Evolutionary conservation across 2,329 filamentous ascomycete species (phyloP).

Genomic region (Arachnopeziza araneosa): DNA sequence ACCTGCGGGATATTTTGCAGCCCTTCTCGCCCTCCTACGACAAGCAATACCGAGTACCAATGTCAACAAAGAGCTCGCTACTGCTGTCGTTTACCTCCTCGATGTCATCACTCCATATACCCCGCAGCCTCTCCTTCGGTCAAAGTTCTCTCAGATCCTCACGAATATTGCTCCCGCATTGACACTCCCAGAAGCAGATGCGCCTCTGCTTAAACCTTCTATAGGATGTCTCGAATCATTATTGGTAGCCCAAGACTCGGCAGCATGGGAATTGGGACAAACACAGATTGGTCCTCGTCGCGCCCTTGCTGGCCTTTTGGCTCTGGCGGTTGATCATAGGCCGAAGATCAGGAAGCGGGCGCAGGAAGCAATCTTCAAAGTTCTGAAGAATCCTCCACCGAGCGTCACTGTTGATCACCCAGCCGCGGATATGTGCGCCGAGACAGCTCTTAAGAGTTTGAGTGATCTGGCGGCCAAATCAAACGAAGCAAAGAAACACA

Average conservation of each 20-base stretch:
- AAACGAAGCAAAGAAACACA: constrained; percentile 60
- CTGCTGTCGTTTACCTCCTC: constrained; percentile 90
- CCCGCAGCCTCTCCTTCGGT: constrained; percentile 79
- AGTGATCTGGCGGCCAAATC: constrained; percentile 65
- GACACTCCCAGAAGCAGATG: constrained; percentile 74
- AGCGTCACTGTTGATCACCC: constrained; percentile 92
- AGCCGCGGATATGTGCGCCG: constrained; percentile 91
- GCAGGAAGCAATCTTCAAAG: constrained; percentile 78
- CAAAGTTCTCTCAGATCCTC: constrained; percentile 93
- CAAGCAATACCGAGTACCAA: constrained; percentile 63
- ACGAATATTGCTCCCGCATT: constrained; percentile 79
- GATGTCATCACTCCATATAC: constrained; percentile 84
- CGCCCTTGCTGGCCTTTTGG: constrained; percentile 80
- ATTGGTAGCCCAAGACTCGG: constrained; percentile 78
- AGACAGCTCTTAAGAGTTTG: constrained; percentile 78
- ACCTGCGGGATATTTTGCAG: constrained; percentile 90
- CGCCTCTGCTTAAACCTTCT: constrained; percentile 77
- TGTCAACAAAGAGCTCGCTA: constrained; percentile 75
- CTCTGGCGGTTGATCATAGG: constrained; percentile 76
- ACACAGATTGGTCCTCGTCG: constrained; percentile 79
- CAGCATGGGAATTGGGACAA: constrained; percentile 81
- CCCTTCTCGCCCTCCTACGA: constrained; percentile 80
- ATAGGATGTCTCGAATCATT: constrained; percentile 94
- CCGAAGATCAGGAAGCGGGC: constrained; percentile 94
- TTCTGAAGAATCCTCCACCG: constrained; percentile 80